Conservation (phyloP, 2,329 filamentous ascomycete genomes). For the Cercospora sp. region DNA sequence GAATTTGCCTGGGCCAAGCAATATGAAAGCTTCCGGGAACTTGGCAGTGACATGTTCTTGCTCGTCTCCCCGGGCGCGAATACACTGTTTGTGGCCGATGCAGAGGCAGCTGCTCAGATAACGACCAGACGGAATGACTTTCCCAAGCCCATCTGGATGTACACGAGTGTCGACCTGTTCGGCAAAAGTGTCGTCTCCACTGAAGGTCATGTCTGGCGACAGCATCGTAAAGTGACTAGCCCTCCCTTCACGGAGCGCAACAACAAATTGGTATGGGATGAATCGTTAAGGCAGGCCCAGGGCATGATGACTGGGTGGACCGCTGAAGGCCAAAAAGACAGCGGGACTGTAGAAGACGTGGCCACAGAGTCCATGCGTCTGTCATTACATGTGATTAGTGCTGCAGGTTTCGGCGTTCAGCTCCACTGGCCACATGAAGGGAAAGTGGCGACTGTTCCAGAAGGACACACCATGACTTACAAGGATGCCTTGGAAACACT, state of each 20-base stretch:
- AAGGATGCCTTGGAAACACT: conserved; percentile 61
- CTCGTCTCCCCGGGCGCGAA: conserved; percentile 60
- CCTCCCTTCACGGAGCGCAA: conserved; percentile 77
- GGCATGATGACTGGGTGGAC: conserved; percentile 63
- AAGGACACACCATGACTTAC: conserved; percentile 65
- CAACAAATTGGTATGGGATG: conserved; percentile 64
- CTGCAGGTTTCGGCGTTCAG: conserved; percentile 69
- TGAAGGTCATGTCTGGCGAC: conserved; percentile 68
- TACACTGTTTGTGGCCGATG: conserved; percentile 60
- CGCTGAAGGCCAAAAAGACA: conserved; percentile 43
- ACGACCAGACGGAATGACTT: conserved; percentile 68
- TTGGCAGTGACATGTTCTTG: conserved; percentile 63
- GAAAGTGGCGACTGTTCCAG: conserved; percentile 37
- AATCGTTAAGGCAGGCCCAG: conserved; percentile 63
- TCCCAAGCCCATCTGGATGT: conserved; percentile 64
- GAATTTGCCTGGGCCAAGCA: conserved; percentile 62
- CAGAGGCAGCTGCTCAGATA: conserved; percentile 66
- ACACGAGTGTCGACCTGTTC: conserved; percentile 63
- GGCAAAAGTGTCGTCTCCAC: conserved; percentile 71
- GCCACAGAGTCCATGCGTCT: conserved; percentile 67
- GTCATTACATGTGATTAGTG: conserved; percentile 61
- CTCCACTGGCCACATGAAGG: conserved; percentile 60
- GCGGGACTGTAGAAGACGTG: conserved; percentile 55
- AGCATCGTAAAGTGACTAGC: conserved; percentile 70
- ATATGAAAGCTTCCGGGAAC: conserved; percentile 58